Percentiles rank a stretch among this genome's conserved stretches.
These are phyloP conservation scores for Amanita inopinata DNA, from an alignment of 768 basidiomycete genomes.

Conservation along the genomic window DNA sequence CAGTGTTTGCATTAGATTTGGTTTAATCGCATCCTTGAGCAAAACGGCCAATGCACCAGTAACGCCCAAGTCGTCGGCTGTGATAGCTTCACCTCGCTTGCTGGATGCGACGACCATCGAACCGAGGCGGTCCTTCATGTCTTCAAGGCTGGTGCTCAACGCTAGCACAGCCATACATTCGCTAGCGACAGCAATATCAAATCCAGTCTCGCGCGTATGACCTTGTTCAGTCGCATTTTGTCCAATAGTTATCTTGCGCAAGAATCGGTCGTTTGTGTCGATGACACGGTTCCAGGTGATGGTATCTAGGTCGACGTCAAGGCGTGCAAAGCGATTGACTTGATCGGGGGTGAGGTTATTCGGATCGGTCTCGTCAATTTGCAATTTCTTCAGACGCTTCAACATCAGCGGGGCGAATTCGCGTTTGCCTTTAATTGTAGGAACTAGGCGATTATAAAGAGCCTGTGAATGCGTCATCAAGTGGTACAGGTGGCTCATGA, in stretches of 20 bases:
- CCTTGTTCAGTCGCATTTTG: constrained; percentile 85
- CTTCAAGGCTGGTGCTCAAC: constrained; percentile 74
- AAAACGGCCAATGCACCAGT: constrained; percentile 93
- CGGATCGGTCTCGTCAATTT: constrained; percentile 90
- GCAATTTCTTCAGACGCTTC: constrained; percentile 89
- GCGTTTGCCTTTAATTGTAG: constrained; percentile 87
- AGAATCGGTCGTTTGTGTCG: constrained; percentile 94
- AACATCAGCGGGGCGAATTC: constrained; percentile 95
- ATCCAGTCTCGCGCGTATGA: constrained; percentile 80
- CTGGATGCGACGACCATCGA: constrained; percentile 96
- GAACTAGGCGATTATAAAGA: constrained; percentile 86
- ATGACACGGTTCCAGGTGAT: constrained; percentile 98
- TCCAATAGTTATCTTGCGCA: constrained; percentile 91
- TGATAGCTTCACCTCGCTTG: constrained; percentile 85
- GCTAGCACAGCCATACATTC: constrained; percentile 99
- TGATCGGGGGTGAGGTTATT: constrained; percentile 90
- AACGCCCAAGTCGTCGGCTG: constrained; percentile 93
- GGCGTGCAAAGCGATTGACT: constrained; percentile 77
- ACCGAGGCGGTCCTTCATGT: constrained; percentile 89
- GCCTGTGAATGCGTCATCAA: constrained; percentile 30
- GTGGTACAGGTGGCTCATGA: too few species aligned
- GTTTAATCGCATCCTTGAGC: constrained; percentile 99
- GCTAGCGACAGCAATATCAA: constrained; percentile 95
- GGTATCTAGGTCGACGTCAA: constrained; percentile 84
- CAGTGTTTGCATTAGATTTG: constrained; percentile 96